Base-by-base conservation (phyloP, 129 eudicot species). In the Flaveria bidentis region DNA sequence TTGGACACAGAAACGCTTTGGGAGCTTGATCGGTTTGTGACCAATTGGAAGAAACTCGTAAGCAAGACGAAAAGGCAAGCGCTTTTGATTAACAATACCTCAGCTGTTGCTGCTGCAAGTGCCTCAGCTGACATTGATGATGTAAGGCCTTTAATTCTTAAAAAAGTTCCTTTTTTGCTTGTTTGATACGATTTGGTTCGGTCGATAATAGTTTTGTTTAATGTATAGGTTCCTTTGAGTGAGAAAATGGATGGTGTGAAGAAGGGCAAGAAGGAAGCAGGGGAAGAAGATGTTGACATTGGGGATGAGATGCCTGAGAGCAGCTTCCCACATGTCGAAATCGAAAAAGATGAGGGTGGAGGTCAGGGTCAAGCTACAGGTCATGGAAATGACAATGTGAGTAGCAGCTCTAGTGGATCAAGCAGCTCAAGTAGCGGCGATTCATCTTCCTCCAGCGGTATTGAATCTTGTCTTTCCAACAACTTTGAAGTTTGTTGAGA, bases 361-460 rank as follows among this genome's bases (percentile, higher is more conserved):
- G 91, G 71, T 6, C 88, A 79, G 9, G 82, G 65, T 65, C 75
- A 67, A 17, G 86, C 80, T 14, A 53, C 79, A 14, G 84, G 75
- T 4, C 82, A 77, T 22, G 80, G 82, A 25, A 77, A 74, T 36
- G 85, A 73, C 45, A 84, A 83, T 78, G 93, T 82, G 1, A 83
- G 88, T 76, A 88, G 97, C 77, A 88, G 93, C 53, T 93, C 98
- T 0, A 93, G 96, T 55, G 87, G 98, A 50, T 93, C 97, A 0
- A 84, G 98, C 80, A 88, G 98, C 78, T 90, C 98, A 4, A 81
- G 98, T 66, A 93, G 97, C 64, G 97, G 97, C 61, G 98, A 79
- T 72, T 90, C 97, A 0, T 93, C 98, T 39, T 93, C 98, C 9
- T 93, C 98, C 7, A 90, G 98, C 33, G 98, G 98, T 93, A 93